Evolutionary conservation across 148 eudicot species (phyloP), one percentile per base, ranked within the genome.

Genomic region (Cornus florida): DNA sequence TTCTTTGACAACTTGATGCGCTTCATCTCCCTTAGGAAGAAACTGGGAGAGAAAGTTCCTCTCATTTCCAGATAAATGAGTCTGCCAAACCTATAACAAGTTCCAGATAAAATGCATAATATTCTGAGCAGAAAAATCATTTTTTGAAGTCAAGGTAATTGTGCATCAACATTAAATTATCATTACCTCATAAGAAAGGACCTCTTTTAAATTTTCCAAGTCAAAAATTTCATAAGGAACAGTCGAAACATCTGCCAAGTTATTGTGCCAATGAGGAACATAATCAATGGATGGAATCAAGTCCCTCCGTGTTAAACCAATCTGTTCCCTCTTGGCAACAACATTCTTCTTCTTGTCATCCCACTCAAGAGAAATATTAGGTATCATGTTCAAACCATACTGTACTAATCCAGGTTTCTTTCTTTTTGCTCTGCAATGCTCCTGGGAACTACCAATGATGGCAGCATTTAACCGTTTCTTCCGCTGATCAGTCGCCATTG

Each of bases 401-500:
- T 86, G 89, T 10, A 74, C 70, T 11, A 79, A 75, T 77, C 80
- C 82, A 64, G 77, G 39, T 72, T 88, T 92, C 86, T 90, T 91
- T 87, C 82, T 90, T 76, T 92, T 94, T 8, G 79, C 84, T 79
- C 81, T 82, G 74, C 83, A 67, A 64, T 83, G 83, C 73, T 88
- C 91, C 79, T 81, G 84, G 60, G 78, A 79, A 31, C 86, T 85
- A 78, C 81, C 75, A 76, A 79, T 62, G 75, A 72, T 81, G 82
- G 81, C 72, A 74, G 82, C 67, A 79, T 67, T 90, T 69, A 85
- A 79, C 50, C 92, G 89, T 73, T 89, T 88, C 82, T 89, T 93
- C 74, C 93, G 86, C 82, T 95, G 94, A 88, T 92, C 97, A 86
- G 94, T 93, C 33, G 92, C 94, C 99, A 95, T 95, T 80, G 46